A percentile compares a stretch with the other conserved stretches of the same genome.
These are phyloP conservation scores for Senna siamea DNA, from an alignment of 306 rosid species.

Conservation along the genomic window DNA sequence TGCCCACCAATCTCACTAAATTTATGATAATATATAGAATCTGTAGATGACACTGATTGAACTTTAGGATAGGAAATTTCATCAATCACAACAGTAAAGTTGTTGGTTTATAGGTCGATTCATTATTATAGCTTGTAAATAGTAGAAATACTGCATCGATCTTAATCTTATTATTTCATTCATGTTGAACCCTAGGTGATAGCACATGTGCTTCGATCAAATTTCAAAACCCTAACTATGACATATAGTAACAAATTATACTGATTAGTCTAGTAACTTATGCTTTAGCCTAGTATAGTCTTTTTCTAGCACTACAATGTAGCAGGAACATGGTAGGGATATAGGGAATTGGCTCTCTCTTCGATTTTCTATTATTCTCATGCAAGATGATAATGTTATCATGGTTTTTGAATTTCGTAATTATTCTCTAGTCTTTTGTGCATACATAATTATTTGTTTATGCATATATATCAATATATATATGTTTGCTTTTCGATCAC, in stretches of 20 bases:
- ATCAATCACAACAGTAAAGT: conserved; percentile 20
- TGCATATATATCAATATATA: background rate
- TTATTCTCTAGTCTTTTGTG: conserved; percentile 15
- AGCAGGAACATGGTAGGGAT: conserved; percentile 24
- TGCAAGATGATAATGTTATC: conserved; percentile 37
- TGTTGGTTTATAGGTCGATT: background rate
- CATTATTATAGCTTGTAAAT: background rate
- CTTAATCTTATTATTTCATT: conserved; percentile 10
- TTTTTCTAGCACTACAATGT: conserved; percentile 8
- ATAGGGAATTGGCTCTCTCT: conserved; percentile 28
- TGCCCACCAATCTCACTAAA: no score
- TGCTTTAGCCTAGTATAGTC: background rate
- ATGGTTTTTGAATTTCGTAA: conserved; percentile 33
- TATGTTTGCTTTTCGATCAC: conserved; percentile 33
- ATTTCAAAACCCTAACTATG: conserved; percentile 46
- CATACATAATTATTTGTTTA: conserved; percentile 5
- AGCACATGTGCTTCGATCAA: background rate
- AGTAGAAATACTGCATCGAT: background rate
- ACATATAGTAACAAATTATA: conserved; percentile 10
- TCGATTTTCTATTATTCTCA: conserved; percentile 25
- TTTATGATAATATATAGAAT: background rate
- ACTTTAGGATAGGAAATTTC: conserved; percentile 27
- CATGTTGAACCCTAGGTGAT: conserved; percentile 48
- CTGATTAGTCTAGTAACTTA: no score
- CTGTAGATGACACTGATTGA: conserved; percentile 27